phyloP scores from a whole-genome alignment of 164 flowering plant species.

The Echeveria elegans region DNA sequence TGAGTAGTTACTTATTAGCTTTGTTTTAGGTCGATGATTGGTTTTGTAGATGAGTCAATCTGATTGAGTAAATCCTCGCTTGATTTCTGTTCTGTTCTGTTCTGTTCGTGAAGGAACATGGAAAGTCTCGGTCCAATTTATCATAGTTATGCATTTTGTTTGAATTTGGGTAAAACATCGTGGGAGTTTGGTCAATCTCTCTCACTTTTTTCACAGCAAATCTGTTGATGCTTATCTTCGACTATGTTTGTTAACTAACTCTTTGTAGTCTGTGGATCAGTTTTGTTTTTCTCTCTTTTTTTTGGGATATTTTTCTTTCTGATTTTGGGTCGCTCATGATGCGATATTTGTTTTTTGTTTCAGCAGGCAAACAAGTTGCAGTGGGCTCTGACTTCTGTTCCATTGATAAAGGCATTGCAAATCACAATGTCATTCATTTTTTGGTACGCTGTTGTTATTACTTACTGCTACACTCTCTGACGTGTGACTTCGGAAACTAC shows the following conservation, averaged over 20 bases:
- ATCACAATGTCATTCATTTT: slow-evolving; percentile 62
- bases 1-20: background rate
- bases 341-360: background rate
- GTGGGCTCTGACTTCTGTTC: slow-evolving; percentile 77
- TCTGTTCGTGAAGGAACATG: too few species aligned
- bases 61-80: background rate
- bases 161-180: too few species aligned
- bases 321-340: background rate
- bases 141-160: too few species aligned
- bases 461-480: background rate
- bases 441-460: slow-evolving; percentile 43
- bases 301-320: too few species aligned
- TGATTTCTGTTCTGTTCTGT: too few species aligned
- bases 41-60: background rate
- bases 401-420: slow-evolving; percentile 72
- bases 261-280: too few species aligned
- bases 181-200: background rate
- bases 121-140: too few species aligned
- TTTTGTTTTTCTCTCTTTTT: too few species aligned
- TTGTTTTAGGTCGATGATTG: background rate
- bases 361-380: slow-evolving; percentile 73
- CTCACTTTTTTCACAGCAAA: too few species aligned
- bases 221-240: background rate
- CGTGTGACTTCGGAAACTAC: too few species aligned
- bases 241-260: background rate